phyloP scores from a whole-genome alignment of 352 stramenopile genomes.

The Blastocystis sp. region DNA sequence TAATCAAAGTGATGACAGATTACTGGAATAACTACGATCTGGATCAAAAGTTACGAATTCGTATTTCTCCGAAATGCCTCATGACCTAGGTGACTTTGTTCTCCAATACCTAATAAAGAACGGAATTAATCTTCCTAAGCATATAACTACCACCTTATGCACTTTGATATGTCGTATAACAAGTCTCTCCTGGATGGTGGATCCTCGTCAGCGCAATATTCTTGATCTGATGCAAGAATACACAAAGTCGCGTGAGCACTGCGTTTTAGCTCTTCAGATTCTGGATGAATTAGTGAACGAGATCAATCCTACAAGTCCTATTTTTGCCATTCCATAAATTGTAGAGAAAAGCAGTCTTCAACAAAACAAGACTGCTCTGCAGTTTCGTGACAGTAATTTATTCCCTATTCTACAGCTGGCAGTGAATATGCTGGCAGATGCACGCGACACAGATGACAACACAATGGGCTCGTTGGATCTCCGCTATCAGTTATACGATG shows the following conservation, averaged over 20 bases:
- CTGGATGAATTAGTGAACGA: slow-evolving; percentile 34
- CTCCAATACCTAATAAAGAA: slow-evolving; percentile 58
- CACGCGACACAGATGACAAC: background rate
- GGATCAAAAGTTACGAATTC: slow-evolving; percentile 49
- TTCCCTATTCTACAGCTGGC: background rate
- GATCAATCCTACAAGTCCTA: slow-evolving; percentile 21
- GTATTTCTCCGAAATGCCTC: background rate
- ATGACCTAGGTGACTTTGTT: slow-evolving; percentile 31
- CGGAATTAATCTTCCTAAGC: background rate
- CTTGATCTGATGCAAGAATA: slow-evolving; percentile 41
- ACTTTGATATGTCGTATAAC: slow-evolving; percentile 54
- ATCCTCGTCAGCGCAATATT: slow-evolving; percentile 44
- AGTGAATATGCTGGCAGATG: slow-evolving; percentile 19
- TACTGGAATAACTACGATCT: slow-evolving; percentile 58
- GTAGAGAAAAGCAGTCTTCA: slow-evolving; percentile 1
- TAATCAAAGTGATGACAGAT: slow-evolving; percentile 52
- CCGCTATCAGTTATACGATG: background rate
- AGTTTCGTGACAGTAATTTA: slow-evolving; percentile 49
- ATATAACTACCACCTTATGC: background rate
- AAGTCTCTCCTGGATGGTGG: slow-evolving; percentile 47
- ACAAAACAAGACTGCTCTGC: slow-evolving; percentile 29
- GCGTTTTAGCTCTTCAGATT: slow-evolving; percentile 15
- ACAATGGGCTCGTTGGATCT: slow-evolving; percentile 11
- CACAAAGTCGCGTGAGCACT: slow-evolving; percentile 37
- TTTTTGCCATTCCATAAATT: background rate